Base-by-base conservation (phyloP, 768 basidiomycete species). In the Termitomyces sp. region DNA sequence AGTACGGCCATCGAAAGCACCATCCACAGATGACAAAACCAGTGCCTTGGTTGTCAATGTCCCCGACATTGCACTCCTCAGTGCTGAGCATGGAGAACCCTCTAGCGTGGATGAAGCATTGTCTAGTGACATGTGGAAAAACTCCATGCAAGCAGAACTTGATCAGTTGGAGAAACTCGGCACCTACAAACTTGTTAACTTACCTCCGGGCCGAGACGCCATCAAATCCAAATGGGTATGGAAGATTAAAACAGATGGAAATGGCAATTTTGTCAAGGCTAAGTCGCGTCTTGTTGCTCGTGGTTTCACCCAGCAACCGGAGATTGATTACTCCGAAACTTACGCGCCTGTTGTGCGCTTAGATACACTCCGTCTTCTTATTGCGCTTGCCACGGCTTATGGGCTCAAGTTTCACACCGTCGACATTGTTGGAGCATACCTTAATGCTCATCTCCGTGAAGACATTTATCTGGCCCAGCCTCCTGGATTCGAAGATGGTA, bases 391-490 rank as follows among this genome's bases (percentile, higher is more conserved):
- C 0, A 73, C 76, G 0, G 6, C 50, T 0, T 42, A 70, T 7
- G 57, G 68, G 25, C 71, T 71, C 56, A 63, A 77, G 5, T 42
- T 81, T 5, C 59, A 74, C n/a, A n/a, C n/a, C n/a, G n/a, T n/a
- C n/a, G n/a, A n/a, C n/a, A n/a, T n/a, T n/a, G n/a, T n/a, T n/a
- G n/a, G n/a, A n/a, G n/a, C n/a, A n/a, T n/a, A n/a, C n/a, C n/a
- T n/a, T n/a, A n/a, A n/a, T n/a, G n/a, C n/a, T n/a, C n/a, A n/a
- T n/a, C n/a, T n/a, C n/a, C n/a, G n/a, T n/a, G n/a, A n/a, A n/a
- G n/a, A n/a, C 18, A 74, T 78, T 2, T 77, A 70, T 39, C 75
- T 78, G 70, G 2, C 42, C 5, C 73, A 76, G 59, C 75, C 75
- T 0, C 58, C 63, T 2, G 67, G 71, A 0, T 76, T 68, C 36